These are phyloP conservation scores for Croton laevigatus DNA, from an alignment of 441 rosid genomes.

Conservation along the genomic window DNA sequence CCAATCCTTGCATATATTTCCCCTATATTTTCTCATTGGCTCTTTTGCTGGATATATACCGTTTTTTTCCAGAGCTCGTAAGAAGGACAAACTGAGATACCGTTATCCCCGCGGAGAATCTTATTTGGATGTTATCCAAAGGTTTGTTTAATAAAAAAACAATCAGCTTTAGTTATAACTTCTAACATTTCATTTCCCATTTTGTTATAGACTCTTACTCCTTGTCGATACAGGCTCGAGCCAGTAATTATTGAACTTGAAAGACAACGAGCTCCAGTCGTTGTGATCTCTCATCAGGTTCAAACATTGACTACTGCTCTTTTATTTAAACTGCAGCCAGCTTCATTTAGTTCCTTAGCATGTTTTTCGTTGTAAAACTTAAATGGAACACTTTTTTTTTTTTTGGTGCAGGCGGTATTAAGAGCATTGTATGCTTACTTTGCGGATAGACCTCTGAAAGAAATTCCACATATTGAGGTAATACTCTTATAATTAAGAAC, in stretches of 20 bases:
- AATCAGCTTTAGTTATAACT: conserved; percentile 2
- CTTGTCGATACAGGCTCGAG: conserved; percentile 68
- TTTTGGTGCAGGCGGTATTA: conserved; percentile 72
- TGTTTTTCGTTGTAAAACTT: background rate
- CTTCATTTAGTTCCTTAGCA: conserved; percentile 11
- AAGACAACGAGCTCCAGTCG: conserved; percentile 97
- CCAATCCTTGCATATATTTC: background rate
- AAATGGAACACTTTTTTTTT: background rate
- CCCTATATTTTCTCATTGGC: background rate
- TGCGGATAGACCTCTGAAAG: conserved; percentile 96
- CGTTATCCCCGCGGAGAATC: conserved; percentile 99
- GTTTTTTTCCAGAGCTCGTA: conserved; percentile 59
- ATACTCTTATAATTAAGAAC: conserved; percentile 7
- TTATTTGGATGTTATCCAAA: conserved; percentile 97
- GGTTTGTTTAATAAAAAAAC: conserved; percentile 44
- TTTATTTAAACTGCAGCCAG: too few relatives aligned
- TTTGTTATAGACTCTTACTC: conserved; percentile 14
- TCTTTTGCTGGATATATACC: conserved; percentile 1
- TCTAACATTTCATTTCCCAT: background rate
- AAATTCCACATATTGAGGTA: conserved; percentile 99
- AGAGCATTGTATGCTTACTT: conserved; percentile 97
- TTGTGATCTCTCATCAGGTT: conserved; percentile 98
- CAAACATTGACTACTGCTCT: conserved; percentile 20
- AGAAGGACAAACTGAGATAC: conserved; percentile 92
- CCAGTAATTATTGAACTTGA: conserved; percentile 98